Base-by-base conservation (phyloP, 257 asterid genomes). In the Gentiana straminea region DNA sequence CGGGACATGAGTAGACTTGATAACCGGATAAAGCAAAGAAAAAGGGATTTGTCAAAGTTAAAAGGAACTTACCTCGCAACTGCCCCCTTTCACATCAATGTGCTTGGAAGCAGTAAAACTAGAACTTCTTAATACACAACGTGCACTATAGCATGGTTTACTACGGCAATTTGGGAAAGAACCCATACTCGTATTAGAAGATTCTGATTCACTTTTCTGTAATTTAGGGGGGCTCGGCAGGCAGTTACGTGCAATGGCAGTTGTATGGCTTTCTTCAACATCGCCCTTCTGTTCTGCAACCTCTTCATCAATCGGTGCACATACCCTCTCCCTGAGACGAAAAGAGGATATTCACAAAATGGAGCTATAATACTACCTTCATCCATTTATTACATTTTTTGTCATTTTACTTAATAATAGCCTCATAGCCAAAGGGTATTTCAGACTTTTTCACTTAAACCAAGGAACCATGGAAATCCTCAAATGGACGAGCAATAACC, bases 61-160 rank as follows among this genome's bases (percentile, higher is more conserved):
- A 35, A 45, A 46, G 45, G 39, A 51, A 73, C 76, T 72, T 73
- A 89, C 91, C 88, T 82, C 82, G 59, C 70, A 71, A 38, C 85
- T 75, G 51, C 72, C 65, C 62, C 78, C 75, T 65, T 80, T 77
- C 35, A 88, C 80, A 51, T 86, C 94, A 43, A 90, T 54, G 77
- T 90, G 84, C 64, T 67, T 75, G 68, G 96, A 90, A 65, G 92
- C 85, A 70, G 91, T 84, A 68, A 90, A 80, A 65, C 96, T 86
- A 57, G 89, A 82, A 61, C 95, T 84, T 76, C 96, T 84, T 33
- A 82, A 72, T 51, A 90, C 45, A 78, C 94, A 86, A 9, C 94
- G 86, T 3, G 94, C 96, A 48, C 91, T 82, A 74, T 62, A 84
- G 84, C 80, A 66, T 53, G 84, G 65, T 73, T 66, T 78, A 62